phyloP scores from a whole-genome alignment of 306 rosid species.

The Canavalia ensiformis region DNA sequence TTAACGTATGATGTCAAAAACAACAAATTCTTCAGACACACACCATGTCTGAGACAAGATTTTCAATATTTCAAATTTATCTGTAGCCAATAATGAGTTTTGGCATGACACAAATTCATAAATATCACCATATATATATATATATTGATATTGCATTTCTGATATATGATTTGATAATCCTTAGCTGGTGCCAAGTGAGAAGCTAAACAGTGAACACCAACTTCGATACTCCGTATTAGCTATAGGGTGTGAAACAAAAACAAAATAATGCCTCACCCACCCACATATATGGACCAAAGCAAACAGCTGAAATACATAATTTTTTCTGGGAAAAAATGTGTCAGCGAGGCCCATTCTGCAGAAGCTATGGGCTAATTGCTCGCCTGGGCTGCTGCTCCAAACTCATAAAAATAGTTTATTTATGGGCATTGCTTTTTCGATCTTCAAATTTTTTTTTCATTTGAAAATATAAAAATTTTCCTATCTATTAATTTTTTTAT shows the following conservation, averaged over 20 bases:
- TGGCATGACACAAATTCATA: slow-evolving; percentile 26
- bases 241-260: too few species aligned
- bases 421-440: too few species aligned
- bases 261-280: too few species aligned
- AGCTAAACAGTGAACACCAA: neutral
- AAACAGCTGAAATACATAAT: too few species aligned
- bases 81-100: slow-evolving; percentile 48
- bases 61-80: slow-evolving; percentile 20
- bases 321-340: neutral
- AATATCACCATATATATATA: slow-evolving; percentile 27
- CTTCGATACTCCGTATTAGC: neutral
- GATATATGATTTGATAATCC: neutral
- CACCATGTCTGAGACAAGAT: slow-evolving; percentile 38
- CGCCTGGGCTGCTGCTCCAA: neutral
- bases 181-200: neutral
- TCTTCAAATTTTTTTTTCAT: too few species aligned
- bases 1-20: slow-evolving; percentile 38
- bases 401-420: neutral
- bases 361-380: neutral
- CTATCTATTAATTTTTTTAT: too few species aligned
- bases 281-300: too few species aligned
- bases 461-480: too few species aligned
- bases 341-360: neutral
- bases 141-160: slow-evolving; percentile 37
- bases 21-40: slow-evolving; percentile 40